A percentile compares a stretch with the other conserved stretches of the same genome.
Conservation (phyloP, 2,329 filamentous ascomycete species). For the Fusarium metavorans region DNA sequence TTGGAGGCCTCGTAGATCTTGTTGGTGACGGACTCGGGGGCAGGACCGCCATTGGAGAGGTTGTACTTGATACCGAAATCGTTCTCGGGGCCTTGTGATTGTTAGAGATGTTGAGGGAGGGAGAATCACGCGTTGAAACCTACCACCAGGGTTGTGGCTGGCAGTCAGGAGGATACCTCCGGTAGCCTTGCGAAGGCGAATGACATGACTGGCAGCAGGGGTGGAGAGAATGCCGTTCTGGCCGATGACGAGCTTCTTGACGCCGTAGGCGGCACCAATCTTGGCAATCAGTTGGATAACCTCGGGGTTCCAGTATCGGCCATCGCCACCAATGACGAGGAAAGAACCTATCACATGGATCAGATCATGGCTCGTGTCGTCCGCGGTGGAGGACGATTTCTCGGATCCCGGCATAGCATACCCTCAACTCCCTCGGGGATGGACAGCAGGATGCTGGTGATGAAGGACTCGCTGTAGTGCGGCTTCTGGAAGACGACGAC, state of each 20-base stretch:
- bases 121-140: conserved; percentile 46
- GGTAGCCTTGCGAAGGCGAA: conserved; percentile 93
- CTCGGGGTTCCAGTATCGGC: conserved; percentile 96
- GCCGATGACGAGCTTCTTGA: conserved; percentile 98
- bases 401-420: conserved; percentile 54
- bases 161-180: conserved; percentile 97
- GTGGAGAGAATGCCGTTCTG: conserved; percentile 97
- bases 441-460: conserved; percentile 92
- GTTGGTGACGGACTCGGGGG: conserved; percentile 96
- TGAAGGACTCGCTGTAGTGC: conserved; percentile 96
- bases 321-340: conserved; percentile 97
- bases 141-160: conserved; percentile 97
- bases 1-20: conserved; percentile 97
- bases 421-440: conserved; percentile 94
- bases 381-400: neutral
- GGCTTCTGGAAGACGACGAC: conserved; percentile 96
- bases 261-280: conserved; percentile 95
- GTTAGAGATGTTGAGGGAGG: neutral
- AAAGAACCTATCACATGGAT: conserved; percentile 67
- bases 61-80: conserved; percentile 99
- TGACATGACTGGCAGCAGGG: conserved; percentile 94
- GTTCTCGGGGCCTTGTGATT: conserved; percentile 78
- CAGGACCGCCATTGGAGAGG: conserved; percentile 93
- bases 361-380: conserved; percentile 29
- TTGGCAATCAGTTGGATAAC: conserved; percentile 97